Percentiles rank a stretch among this genome's conserved stretches.
These are phyloP conservation scores for Monotropa hypopitys DNA, from an alignment of 179 eudicot genomes.

Conservation along the genomic window DNA sequence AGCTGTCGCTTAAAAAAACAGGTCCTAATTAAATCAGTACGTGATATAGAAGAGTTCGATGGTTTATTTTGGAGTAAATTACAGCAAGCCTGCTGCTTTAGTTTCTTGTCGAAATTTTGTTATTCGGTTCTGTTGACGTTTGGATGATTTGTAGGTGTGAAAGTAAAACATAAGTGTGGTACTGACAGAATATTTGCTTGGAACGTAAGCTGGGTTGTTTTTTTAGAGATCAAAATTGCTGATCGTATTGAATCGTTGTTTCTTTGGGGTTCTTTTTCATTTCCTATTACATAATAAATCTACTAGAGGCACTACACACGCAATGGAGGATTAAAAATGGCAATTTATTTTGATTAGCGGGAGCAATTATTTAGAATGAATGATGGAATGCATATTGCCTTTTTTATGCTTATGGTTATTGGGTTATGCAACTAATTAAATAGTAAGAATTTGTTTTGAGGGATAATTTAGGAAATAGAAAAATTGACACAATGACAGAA, in stretches of 20 bases:
- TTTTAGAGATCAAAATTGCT: neutral
- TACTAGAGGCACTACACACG: too few relatives aligned
- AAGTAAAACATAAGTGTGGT: neutral
- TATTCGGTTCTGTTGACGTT: neutral
- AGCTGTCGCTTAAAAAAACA: conserved; percentile 35
- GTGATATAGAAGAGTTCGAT: neutral
- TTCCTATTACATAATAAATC: neutral
- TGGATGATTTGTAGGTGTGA: neutral
- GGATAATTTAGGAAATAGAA: too few relatives aligned
- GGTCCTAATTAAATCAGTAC: neutral
- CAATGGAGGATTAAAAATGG: too few relatives aligned
- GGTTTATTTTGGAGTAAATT: neutral
- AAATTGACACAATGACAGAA: too few relatives aligned
- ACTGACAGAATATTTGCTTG: neutral
- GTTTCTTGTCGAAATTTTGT: neutral
- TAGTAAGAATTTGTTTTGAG: too few relatives aligned
- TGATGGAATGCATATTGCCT: too few relatives aligned
- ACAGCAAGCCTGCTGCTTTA: neutral
- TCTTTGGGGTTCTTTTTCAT: neutral
- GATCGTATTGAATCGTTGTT: neutral
- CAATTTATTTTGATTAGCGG: too few relatives aligned
- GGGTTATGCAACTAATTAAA: too few relatives aligned
- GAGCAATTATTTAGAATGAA: too few relatives aligned
- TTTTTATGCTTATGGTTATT: too few relatives aligned
- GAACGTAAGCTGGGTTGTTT: neutral